A percentile compares a stretch with the other conserved stretches of the same genome.
Evolutionary conservation across 768 basidiomycete genomes (phyloP).

Genomic region (Leccinellum rugosiceps): DNA sequence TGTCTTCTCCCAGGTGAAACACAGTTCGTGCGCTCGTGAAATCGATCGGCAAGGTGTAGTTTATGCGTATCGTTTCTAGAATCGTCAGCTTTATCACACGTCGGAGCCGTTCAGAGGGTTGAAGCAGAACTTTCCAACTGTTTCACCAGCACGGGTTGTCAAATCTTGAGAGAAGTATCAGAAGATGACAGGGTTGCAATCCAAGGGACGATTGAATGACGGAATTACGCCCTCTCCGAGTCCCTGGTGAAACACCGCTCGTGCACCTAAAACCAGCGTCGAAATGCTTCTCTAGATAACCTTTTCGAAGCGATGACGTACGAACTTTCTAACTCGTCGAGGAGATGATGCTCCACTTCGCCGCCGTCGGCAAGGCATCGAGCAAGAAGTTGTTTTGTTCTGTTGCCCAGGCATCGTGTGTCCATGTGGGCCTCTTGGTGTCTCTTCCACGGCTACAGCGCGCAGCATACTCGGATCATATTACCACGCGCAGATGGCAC

Average conservation of each 20-base stretch:
- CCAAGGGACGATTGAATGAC: background rate
- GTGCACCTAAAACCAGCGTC: background rate
- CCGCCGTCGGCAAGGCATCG: background rate
- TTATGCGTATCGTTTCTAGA: background rate
- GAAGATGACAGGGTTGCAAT: background rate
- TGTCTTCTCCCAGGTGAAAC: background rate
- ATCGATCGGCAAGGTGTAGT: background rate
- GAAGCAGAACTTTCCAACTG: background rate
- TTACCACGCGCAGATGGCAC: background rate
- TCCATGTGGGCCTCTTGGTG: background rate
- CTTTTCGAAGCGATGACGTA: background rate
- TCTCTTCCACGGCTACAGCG: background rate
- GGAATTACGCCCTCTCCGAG: background rate
- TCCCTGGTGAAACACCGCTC: background rate
- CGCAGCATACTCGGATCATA: conserved; percentile 1
- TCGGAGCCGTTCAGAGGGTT: background rate
- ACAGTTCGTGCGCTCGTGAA: background rate
- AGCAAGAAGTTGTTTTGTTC: conserved; percentile 4
- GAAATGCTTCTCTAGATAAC: background rate
- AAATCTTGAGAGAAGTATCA: background rate
- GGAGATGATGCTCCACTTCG: background rate
- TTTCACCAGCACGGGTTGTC: background rate
- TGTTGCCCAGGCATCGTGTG: background rate
- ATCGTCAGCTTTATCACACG: background rate
- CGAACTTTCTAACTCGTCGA: background rate